These are phyloP conservation scores for Carex parvula DNA, from an alignment of 176 grass and related monocot species.

Conservation along the genomic window DNA sequence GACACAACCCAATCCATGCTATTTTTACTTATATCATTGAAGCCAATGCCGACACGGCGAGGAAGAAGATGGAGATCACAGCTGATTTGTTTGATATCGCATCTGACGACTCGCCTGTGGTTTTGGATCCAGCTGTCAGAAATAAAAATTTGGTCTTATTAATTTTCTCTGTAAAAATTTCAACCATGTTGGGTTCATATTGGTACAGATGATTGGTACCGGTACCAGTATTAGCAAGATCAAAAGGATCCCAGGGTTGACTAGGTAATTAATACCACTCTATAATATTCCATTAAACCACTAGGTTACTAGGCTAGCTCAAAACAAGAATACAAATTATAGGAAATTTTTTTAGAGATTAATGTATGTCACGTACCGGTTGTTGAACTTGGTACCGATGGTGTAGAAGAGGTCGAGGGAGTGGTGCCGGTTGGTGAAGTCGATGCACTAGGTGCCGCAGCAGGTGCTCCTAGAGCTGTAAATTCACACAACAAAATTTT, in stretches of 20 bases:
- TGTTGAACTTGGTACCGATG: background rate
- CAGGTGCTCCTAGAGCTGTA: conserved; percentile 25
- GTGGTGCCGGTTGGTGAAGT: conserved; percentile 11
- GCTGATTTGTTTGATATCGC: conserved; percentile 1
- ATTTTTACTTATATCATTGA: conserved; percentile 10
- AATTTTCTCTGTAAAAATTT: background rate
- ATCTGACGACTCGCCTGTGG: conserved; percentile 18
- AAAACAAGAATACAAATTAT: background rate
- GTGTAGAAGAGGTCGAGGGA: conserved; percentile 20
- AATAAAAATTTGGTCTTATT: background rate
- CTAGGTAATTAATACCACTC: background rate
- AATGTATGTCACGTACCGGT: background rate
- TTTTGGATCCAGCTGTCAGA: conserved; percentile 26
- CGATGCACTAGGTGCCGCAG: conserved; percentile 19
- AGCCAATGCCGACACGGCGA: conserved; percentile 8
- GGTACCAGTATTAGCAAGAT: background rate
- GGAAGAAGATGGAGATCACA: conserved; percentile 21
- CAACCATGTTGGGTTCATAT: background rate
- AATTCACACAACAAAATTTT: conserved; percentile 10
- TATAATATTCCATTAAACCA: background rate
- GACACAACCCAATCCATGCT: background rate
- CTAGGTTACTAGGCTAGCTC: too few relatives aligned
- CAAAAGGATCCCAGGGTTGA: background rate
- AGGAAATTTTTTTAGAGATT: background rate
- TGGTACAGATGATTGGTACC: background rate